phyloP scores from a whole-genome alignment of 176 grass and related monocot species.

The Hsuehochloa calcarea region DNA sequence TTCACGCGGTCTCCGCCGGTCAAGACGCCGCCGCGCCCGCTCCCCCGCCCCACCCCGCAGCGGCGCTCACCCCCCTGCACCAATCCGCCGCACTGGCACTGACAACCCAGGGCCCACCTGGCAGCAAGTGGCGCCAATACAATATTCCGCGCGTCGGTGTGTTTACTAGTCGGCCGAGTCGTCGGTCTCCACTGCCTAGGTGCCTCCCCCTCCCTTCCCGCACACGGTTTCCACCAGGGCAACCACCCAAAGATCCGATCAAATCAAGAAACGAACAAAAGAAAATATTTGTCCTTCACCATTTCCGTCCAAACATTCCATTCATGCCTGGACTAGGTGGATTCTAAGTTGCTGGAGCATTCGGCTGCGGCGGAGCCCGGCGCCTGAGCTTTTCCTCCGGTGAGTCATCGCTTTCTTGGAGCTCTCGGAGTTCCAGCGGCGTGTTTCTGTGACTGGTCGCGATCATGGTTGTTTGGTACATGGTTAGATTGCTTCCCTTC shows the following conservation, averaged over 20 bases:
- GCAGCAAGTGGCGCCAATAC: slow-evolving; percentile 5
- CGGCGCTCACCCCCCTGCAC: background rate
- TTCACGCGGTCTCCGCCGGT: background rate
- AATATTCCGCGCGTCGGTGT: slow-evolving; percentile 43
- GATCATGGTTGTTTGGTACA: background rate
- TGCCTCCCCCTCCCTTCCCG: background rate
- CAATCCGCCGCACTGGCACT: background rate
- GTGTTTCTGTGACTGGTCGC: background rate
- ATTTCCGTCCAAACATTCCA: background rate
- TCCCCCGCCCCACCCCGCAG: background rate
- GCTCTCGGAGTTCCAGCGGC: background rate
- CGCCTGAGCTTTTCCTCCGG: slow-evolving; percentile 27
- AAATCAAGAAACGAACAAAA: background rate
- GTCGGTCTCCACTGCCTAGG: slow-evolving; percentile 28
- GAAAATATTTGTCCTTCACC: background rate
- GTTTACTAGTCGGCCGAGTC: slow-evolving; percentile 44
- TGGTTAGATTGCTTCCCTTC: background rate
- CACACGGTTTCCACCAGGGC: slow-evolving; percentile 53
- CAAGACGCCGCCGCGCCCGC: background rate
- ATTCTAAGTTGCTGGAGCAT: background rate
- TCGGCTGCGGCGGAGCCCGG: background rate
- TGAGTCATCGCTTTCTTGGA: slow-evolving; percentile 30
- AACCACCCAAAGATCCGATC: slow-evolving; percentile 32
- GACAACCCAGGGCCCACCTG: background rate
- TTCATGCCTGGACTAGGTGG: background rate